Evolutionary conservation across 2,329 filamentous ascomycete genomes (phyloP).

Genomic region (Trichoderma sp.): DNA sequence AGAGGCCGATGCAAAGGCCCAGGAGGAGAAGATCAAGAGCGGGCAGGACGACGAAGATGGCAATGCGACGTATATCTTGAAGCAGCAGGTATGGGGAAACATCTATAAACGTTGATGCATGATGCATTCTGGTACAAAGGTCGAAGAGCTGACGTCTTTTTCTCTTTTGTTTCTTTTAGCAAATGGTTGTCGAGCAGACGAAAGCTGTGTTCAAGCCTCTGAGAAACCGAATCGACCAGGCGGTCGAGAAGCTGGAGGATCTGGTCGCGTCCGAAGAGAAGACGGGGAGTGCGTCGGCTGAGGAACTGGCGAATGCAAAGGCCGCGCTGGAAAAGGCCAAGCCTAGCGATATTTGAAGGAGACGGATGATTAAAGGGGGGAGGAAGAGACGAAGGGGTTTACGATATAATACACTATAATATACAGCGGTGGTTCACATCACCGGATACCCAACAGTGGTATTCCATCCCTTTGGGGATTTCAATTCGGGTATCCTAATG

Average conservation of each 20-base stretch:
- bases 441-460: neutral
- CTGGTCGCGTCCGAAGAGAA: conserved; percentile 64
- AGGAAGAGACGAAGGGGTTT: neutral
- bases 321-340: conserved; percentile 51
- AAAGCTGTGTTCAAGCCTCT: conserved; percentile 75
- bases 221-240: conserved; percentile 65
- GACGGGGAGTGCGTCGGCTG: conserved; percentile 39
- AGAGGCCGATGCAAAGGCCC: conserved; percentile 64
- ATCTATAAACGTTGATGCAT: neutral
- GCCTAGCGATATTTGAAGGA: conserved; percentile 10
- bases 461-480: neutral
- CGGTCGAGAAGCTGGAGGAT: conserved; percentile 70
- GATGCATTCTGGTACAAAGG: neutral
- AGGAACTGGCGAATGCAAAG: conserved; percentile 55
- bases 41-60: conserved; percentile 56
- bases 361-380: neutral
- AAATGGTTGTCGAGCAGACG: conserved; percentile 81
- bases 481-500: conserved; percentile 23
- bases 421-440: neutral
- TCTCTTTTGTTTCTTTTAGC: conserved; percentile 44
- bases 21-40: conserved; percentile 58
- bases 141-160: neutral
- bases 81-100: conserved; percentile 72
- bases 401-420: neutral
- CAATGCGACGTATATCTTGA: conserved; percentile 75